Percentiles rank a stretch among this genome's conserved stretches.
phyloP scores from a whole-genome alignment of 1,284 basidiomycete genomes.

The Rhodotorula sp. region DNA sequence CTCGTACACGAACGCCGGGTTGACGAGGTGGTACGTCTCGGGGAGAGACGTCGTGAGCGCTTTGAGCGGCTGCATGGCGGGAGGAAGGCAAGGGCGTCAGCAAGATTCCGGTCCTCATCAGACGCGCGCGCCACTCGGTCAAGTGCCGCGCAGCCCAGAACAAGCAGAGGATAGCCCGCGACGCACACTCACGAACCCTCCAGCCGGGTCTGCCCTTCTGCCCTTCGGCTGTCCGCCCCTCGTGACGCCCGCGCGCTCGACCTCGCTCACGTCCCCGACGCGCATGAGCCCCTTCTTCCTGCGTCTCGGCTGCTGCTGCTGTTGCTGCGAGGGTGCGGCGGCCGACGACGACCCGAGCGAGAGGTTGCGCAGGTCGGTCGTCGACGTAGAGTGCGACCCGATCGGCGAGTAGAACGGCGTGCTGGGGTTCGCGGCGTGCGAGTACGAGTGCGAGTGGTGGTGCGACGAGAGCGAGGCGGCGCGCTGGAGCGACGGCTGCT shows the following conservation, averaged over 20 bases:
- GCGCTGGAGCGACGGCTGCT: neutral
- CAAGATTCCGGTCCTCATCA: no score
- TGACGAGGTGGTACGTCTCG: slow-evolving; percentile 88
- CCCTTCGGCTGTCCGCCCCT: slow-evolving; percentile 62
- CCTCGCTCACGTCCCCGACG: neutral
- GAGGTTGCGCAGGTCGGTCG: slow-evolving; percentile 10
- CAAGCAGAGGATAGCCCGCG: neutral
- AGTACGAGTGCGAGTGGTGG: slow-evolving; percentile 1
- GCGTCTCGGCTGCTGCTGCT: neutral
- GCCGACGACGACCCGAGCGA: neutral
- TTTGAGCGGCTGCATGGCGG: slow-evolving; percentile 69
- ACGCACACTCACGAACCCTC: slow-evolving; percentile 51
- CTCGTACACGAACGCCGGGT: slow-evolving; percentile 89
- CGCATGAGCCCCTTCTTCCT: slow-evolving; percentile 7
- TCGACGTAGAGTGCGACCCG: neutral
- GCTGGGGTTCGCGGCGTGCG: neutral
- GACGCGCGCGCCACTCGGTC: no score
- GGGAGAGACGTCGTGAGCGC: slow-evolving; percentile 82
- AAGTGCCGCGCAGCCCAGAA: no score
- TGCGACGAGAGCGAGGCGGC: neutral
- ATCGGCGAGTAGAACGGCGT: neutral
- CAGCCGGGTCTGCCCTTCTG: slow-evolving; percentile 67
- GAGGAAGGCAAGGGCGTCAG: slow-evolving; percentile 8
- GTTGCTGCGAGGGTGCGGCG: neutral
- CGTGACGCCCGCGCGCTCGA: slow-evolving; percentile 51